Evolutionary conservation across 192 early-diverging fungal genomes (phyloP), one percentile per base, ranked within the genome.

Genomic region (Mortierella alpina): DNA sequence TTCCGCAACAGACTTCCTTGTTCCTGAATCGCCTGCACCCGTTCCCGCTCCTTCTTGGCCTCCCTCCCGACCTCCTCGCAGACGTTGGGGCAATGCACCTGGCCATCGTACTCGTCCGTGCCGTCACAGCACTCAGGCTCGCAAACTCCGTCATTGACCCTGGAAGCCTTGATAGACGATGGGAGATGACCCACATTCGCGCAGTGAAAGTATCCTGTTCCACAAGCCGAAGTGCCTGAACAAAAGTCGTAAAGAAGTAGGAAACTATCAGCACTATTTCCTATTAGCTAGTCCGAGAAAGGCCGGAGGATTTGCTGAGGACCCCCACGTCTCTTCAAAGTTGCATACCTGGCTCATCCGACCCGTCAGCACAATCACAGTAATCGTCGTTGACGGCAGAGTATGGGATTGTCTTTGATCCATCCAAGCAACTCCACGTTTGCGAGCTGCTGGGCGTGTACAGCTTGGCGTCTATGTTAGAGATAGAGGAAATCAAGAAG

Each of bases 101-200:
- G 44, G 0, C 89, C 88, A 58, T 80, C 76, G 71, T 88, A 92
- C 77, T 98, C 98, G 65, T 98, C 97, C 0, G 93, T 92, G 9
- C 98, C 98, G 73, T 99, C 98, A 82, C 98, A 99, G 83, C 98
- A 99, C 55, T 95, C 91, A 12, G 89, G 88, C 71, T 97, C 98
- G 75, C 98, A 99, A 14, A 98, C 87, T 17, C 97, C 96, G 84
- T 99, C 97, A 79, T 98, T 97, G 41, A 99, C 96, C 15, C 88
- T 88, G 10, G 84, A 88, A 0, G 91, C 86, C 18, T 84, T 83
- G 48, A 99, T 93, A 18, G 73, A 69, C 0, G 90, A 82, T 0
- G 93, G 89, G 7, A 89, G 68, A 70, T 98, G 94, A 0, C 94
- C 93, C 9, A 64, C 60, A 69, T 99, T 98, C 11, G 66, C 77